Conservation (phyloP, 1,284 basidiomycete species). For the Rhodotorula sp. region DNA sequence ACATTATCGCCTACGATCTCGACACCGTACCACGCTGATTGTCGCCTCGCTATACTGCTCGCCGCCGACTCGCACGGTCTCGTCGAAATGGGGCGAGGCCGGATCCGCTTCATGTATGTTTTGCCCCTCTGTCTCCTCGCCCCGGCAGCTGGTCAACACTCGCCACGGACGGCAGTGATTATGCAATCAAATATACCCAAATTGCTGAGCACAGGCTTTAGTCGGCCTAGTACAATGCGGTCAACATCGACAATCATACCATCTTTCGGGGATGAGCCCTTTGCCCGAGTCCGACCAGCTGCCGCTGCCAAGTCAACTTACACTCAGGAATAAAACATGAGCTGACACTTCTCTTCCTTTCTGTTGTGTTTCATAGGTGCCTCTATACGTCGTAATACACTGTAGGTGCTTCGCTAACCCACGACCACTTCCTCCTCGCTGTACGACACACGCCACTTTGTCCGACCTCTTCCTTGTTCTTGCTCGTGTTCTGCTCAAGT, state of each 20-base stretch:
- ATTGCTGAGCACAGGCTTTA: not conserved
- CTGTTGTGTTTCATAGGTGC: too few species aligned
- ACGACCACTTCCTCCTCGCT: too few species aligned
- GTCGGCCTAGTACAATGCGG: slow-evolving; percentile 1
- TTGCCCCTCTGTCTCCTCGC: not conserved
- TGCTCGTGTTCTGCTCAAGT: too few species aligned
- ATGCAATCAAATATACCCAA: slow-evolving; percentile 2
- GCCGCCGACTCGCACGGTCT: not conserved
- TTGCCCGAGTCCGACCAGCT: too few species aligned
- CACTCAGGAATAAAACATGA: too few species aligned
- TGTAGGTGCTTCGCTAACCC: too few species aligned
- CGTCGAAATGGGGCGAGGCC: not conserved
- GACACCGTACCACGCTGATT: not conserved
- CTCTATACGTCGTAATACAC: too few species aligned
- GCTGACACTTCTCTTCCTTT: too few species aligned
- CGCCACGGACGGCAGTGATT: not conserved
- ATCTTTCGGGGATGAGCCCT: slow-evolving; percentile 7
- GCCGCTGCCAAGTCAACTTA: too few species aligned
- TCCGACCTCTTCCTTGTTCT: too few species aligned
- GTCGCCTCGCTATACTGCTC: not conserved
- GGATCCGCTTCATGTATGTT: not conserved
- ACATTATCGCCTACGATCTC: too few species aligned
- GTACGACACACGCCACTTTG: too few species aligned
- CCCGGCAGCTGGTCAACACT: not conserved
- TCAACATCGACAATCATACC: slow-evolving; percentile 5